A percentile compares a stretch with the other conserved stretches of the same genome.
Conservation (phyloP, 306 rosid species). For the Senna tora region DNA sequence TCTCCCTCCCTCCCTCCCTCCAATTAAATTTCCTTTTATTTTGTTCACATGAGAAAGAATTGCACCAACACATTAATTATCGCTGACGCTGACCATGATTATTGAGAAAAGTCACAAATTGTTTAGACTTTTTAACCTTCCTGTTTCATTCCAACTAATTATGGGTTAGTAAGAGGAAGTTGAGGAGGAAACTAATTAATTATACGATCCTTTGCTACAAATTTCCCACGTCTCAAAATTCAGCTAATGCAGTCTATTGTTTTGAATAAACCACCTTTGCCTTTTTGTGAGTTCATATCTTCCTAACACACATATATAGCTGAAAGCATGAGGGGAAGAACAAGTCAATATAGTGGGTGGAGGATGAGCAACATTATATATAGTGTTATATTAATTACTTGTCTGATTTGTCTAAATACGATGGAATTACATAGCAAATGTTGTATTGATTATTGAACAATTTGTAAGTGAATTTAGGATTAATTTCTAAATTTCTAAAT, state of each 20-base stretch:
- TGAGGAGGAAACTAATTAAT: background rate
- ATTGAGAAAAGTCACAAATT: background rate
- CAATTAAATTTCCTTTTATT: background rate
- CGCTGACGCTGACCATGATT: too few relatives aligned
- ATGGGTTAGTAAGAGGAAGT: background rate
- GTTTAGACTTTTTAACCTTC: background rate
- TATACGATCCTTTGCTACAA: background rate
- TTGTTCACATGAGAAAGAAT: background rate
- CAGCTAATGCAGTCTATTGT: background rate
- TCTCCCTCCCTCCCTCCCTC: background rate
- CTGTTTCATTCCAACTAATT: background rate
- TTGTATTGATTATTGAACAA: background rate
- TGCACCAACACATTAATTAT: background rate
- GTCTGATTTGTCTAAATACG: background rate
- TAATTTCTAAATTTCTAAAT: too few relatives aligned
- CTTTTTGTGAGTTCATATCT: background rate
- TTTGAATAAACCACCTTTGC: background rate
- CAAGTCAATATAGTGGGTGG: constrained; percentile 14
- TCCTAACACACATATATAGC: background rate
- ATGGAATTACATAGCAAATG: background rate
- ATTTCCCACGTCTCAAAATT: background rate
- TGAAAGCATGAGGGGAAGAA: background rate
- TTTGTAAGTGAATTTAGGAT: background rate
- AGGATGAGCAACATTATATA: background rate
- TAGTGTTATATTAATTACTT: background rate